Evolutionary conservation across 2,329 filamentous ascomycete species (phyloP).

Genomic region (Fulvia fulva): DNA sequence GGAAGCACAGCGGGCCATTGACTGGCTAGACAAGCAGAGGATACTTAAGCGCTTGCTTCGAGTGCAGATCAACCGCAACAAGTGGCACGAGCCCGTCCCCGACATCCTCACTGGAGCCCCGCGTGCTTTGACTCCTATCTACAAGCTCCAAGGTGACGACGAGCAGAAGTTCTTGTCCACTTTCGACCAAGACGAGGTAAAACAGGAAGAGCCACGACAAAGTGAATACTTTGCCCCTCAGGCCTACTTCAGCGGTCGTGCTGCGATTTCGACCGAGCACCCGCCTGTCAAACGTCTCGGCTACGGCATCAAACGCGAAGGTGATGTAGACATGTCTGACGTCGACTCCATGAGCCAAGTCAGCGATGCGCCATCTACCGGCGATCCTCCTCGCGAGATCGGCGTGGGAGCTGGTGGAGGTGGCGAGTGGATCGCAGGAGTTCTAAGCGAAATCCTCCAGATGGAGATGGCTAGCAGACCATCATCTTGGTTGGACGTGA

Average conservation of each 20-base stretch:
- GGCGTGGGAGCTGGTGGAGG: not conserved
- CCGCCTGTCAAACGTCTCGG: not conserved
- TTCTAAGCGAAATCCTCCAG: not conserved
- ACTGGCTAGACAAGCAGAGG: not conserved
- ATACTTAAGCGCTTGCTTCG: not conserved
- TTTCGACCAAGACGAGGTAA: not conserved
- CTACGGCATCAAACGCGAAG: not conserved
- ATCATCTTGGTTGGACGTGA: not conserved
- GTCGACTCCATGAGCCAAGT: not conserved
- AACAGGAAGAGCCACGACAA: not conserved
- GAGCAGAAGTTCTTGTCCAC: not conserved
- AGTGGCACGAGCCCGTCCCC: not conserved
- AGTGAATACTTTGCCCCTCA: not conserved
- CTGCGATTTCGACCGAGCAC: not conserved
- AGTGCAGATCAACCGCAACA: not conserved
- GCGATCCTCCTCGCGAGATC: not conserved
- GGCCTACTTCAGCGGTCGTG: not conserved
- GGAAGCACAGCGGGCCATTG: not conserved
- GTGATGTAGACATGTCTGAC: not conserved
- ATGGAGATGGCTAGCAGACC: conserved; percentile 2
- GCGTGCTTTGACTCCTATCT: not conserved
- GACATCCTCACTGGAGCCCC: not conserved
- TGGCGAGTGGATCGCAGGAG: not conserved
- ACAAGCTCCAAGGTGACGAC: not conserved
- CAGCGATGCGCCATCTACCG: not conserved